A percentile compares a stretch with the other conserved stretches of the same genome.
Evolutionary conservation across 805 yeast species (phyloP).

Genomic region (Teunomyces cretensis): DNA sequence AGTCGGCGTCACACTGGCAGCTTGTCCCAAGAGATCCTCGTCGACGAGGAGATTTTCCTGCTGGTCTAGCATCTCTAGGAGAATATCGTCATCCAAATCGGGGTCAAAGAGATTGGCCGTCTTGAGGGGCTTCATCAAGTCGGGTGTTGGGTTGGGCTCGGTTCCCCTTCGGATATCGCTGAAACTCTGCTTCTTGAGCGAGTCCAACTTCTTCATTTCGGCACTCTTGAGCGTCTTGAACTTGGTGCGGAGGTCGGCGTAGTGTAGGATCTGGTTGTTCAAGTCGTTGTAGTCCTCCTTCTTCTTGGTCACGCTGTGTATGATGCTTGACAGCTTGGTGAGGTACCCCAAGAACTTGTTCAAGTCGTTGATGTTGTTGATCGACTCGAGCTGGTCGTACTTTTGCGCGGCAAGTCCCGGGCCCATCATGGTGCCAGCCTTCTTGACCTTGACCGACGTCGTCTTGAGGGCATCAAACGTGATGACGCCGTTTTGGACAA

Average conservation of each 20-base stretch:
- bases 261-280: constrained; percentile 19
- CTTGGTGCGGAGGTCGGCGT: constrained; percentile 17
- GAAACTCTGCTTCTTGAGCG: constrained; percentile 4
- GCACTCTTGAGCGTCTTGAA: constrained; percentile 13
- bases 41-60: constrained; percentile 7
- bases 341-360: constrained; percentile 39
- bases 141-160: background rate
- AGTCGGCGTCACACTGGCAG: background rate
- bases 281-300: constrained; percentile 13
- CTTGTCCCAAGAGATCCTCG: constrained; percentile 7
- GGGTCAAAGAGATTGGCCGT: constrained; percentile 1
- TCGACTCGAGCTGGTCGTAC: constrained; percentile 37
- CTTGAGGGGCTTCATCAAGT: background rate
- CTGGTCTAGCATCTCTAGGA: background rate
- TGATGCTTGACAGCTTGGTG: constrained; percentile 35
- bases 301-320: constrained; percentile 38
- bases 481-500: constrained; percentile 45
- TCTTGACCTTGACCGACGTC: constrained; percentile 7
- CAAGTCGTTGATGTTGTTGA: constrained; percentile 40
- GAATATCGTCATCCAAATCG: constrained; percentile 7
- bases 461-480: constrained; percentile 39
- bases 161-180: background rate
- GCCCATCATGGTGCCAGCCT: background rate
- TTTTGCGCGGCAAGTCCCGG: constrained; percentile 6
- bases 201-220: constrained; percentile 9